phyloP scores from a whole-genome alignment of 306 rosid species.

The Elaeagnus macrophylla region DNA sequence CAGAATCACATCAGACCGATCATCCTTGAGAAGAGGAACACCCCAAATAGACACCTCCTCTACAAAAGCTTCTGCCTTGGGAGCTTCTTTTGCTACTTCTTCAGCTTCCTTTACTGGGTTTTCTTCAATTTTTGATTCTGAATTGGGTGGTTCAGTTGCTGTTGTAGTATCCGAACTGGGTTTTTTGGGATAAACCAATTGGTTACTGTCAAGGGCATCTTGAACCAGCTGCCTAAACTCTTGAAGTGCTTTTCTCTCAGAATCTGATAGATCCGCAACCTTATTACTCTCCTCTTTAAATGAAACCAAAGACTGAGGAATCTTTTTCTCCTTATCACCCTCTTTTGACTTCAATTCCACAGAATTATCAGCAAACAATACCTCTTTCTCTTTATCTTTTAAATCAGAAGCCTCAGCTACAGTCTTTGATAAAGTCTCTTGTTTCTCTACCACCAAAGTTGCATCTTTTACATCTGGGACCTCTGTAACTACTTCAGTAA shows the following conservation, averaged over 20 bases:
- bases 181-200: conserved; percentile 15
- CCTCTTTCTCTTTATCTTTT: conserved; percentile 16
- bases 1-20: conserved; percentile 62
- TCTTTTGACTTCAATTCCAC: neutral
- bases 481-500: neutral
- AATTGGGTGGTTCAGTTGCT: conserved; percentile 14
- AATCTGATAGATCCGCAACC: conserved; percentile 56
- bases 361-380: conserved; percentile 20
- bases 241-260: conserved; percentile 36
- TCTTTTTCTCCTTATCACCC: conserved; percentile 13
- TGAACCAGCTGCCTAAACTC: conserved; percentile 43
- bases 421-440: conserved; percentile 14
- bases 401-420: conserved; percentile 5
- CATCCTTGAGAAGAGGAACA: conserved; percentile 64
- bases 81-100: conserved; percentile 25
- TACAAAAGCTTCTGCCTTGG: neutral
- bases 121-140: conserved; percentile 22
- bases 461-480: neutral
- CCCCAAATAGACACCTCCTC: conserved; percentile 73
- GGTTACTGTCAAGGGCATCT: conserved; percentile 23
- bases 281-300: conserved; percentile 80
- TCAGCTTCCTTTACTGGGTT: conserved; percentile 21
- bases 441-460: conserved; percentile 18
- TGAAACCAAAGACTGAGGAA: conserved; percentile 41
- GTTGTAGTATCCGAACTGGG: conserved; percentile 3